Percentiles rank a stretch among this genome's conserved stretches.
phyloP scores from a whole-genome alignment of 2,329 filamentous ascomycete genomes.

The Stagonosporopsis chrysanthemi region DNA sequence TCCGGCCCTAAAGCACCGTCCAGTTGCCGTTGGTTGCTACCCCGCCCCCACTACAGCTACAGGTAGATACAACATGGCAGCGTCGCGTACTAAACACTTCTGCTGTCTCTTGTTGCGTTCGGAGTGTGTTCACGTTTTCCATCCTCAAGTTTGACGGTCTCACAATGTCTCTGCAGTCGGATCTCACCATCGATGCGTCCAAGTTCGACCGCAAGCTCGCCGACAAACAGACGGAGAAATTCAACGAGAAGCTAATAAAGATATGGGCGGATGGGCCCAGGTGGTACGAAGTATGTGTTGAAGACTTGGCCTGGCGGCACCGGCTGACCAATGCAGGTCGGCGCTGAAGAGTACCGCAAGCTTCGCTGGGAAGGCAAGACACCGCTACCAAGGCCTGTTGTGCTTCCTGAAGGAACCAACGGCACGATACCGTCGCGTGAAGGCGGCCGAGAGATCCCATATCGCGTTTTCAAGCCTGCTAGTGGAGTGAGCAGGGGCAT shows the following conservation, averaged over 20 bases:
- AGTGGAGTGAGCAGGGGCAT: slow-evolving; percentile 55
- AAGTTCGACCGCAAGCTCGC: slow-evolving; percentile 55
- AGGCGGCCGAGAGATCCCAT: slow-evolving; percentile 58
- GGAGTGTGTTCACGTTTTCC: background rate
- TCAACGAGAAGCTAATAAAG: slow-evolving; percentile 56
- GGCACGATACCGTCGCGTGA: slow-evolving; percentile 62
- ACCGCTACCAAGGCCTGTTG: slow-evolving; percentile 56
- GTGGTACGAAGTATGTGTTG: slow-evolving; percentile 59
- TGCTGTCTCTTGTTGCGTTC: background rate
- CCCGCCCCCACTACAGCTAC: slow-evolving; percentile 25
- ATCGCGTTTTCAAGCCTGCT: slow-evolving; percentile 60
- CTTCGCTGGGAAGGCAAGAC: slow-evolving; percentile 64
- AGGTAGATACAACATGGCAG: background rate
- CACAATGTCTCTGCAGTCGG: slow-evolving; percentile 44
- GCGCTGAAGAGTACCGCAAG: slow-evolving; percentile 61
- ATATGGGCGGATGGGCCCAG: slow-evolving; percentile 54
- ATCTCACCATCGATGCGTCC: slow-evolving; percentile 52
- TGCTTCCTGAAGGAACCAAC: slow-evolving; percentile 57
- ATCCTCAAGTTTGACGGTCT: background rate
- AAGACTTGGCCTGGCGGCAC: background rate
- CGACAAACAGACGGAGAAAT: slow-evolving; percentile 51
- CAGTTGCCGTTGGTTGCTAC: slow-evolving; percentile 21
- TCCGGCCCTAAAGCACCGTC: slow-evolving; percentile 15
- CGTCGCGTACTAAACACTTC: background rate
- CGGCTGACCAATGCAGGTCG: slow-evolving; percentile 50